Conservation (phyloP, 495 filamentous ascomycete species). For the Baudoinia panamericana region DNA sequence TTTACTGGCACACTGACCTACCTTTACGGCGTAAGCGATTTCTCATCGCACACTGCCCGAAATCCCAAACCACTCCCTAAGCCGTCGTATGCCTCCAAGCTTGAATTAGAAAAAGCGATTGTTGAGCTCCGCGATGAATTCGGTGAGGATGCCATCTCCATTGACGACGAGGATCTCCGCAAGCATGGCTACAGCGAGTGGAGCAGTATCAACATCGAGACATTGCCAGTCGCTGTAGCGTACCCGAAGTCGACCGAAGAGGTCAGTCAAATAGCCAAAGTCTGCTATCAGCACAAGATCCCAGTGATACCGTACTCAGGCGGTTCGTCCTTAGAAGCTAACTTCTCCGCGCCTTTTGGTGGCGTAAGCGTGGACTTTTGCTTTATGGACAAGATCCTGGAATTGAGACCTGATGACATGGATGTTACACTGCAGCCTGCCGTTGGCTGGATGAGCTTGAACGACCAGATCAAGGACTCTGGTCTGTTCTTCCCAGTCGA, state of each 20-base stretch:
- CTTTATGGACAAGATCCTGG: constrained; percentile 68
- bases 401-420: constrained; percentile 75
- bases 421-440: constrained; percentile 84
- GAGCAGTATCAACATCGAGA: constrained; percentile 68
- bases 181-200: constrained; percentile 81
- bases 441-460: constrained; percentile 84
- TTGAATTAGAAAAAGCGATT: constrained; percentile 32
- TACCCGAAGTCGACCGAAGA: constrained; percentile 55
- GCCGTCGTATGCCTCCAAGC: constrained; percentile 25
- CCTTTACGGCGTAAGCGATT: constrained; percentile 24
- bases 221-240: constrained; percentile 34
- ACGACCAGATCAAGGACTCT: constrained; percentile 57
- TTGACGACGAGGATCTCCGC: constrained; percentile 68
- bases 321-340: constrained; percentile 75
- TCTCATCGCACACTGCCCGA: background rate
- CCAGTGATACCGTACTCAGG: constrained; percentile 82
- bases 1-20: constrained; percentile 28
- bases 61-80: background rate
- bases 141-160: constrained; percentile 56
- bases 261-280: constrained; percentile 62
- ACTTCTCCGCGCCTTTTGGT: constrained; percentile 74
- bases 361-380: constrained; percentile 84
- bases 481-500: constrained; percentile 87
- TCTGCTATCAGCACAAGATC: constrained; percentile 70
- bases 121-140: constrained; percentile 31